These are phyloP conservation scores for Pseudonitzschia pungens DNA, from an alignment of 108 stramenopile genomes.

Conservation along the genomic window DNA sequence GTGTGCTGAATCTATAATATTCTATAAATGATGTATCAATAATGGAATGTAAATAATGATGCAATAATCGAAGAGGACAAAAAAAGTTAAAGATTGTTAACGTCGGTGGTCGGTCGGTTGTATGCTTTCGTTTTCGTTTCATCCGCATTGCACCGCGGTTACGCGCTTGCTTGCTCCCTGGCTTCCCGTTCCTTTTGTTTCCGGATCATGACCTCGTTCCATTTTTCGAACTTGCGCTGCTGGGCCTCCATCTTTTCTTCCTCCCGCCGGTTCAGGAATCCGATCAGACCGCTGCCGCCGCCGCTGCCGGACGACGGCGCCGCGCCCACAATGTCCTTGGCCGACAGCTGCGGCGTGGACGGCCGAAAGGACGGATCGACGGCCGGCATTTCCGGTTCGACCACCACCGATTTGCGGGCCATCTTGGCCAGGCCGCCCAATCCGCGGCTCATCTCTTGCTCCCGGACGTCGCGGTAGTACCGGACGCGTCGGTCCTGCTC, in stretches of 20 bases:
- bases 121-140: too few species aligned
- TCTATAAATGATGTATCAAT: too few species aligned
- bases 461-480: constrained; percentile 47
- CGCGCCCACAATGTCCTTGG: constrained; percentile 84
- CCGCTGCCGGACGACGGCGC: constrained; percentile 46
- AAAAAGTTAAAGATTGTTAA: too few species aligned
- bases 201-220: constrained; percentile 89
- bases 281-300: constrained; percentile 53
- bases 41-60: too few species aligned
- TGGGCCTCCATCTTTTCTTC: constrained; percentile 81
- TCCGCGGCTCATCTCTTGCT: constrained; percentile 50
- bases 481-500: constrained; percentile 77
- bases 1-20: too few species aligned
- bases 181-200: constrained; percentile 62
- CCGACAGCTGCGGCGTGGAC: constrained; percentile 59
- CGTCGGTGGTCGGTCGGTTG: too few species aligned
- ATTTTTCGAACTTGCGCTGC: constrained; percentile 82
- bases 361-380: constrained; percentile 12
- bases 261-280: constrained; percentile 77
- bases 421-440: constrained; percentile 67
- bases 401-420: constrained; percentile 27
- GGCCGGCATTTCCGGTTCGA: constrained; percentile 72
- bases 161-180: neutral
- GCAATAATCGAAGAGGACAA: too few species aligned
- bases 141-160: too few species aligned